Conservation (phyloP, 768 basidiomycete species). For the Mycena galericulata region DNA sequence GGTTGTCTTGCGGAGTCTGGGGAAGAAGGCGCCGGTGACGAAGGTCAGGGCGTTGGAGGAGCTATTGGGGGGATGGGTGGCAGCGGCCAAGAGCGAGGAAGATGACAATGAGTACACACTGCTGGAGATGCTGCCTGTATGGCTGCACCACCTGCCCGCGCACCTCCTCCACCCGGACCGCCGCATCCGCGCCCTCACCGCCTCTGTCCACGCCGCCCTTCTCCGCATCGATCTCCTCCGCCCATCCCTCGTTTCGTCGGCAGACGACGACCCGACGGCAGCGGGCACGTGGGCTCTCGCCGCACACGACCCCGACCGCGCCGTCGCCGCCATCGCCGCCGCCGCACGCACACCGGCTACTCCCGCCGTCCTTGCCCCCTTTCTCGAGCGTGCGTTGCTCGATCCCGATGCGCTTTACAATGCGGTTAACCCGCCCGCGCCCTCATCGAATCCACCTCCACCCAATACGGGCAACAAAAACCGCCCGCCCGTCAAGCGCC, state of each 20-base stretch:
- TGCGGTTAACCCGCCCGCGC: conserved; percentile 71
- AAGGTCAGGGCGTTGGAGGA: conserved; percentile 90
- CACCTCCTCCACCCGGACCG: conserved; percentile 86
- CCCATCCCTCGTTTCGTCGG: conserved; percentile 62
- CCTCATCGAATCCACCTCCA: conserved; percentile 49
- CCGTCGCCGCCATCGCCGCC: conserved; percentile 61
- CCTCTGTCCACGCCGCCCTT: conserved; percentile 72
- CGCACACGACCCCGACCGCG: conserved; percentile 77
- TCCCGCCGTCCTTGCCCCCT: conserved; percentile 57
- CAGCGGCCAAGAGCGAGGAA: conserved; percentile 45
- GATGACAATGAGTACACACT: conserved; percentile 54
- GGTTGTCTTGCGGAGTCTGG: conserved; percentile 82
- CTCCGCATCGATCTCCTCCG: conserved; percentile 62
- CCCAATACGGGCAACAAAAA: neutral
- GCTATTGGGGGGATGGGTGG: conserved; percentile 73
- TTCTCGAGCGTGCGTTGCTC: conserved; percentile 66
- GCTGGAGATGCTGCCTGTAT: conserved; percentile 84
- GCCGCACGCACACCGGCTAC: conserved; percentile 18
- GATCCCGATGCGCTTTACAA: conserved; percentile 71
- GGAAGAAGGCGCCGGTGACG: conserved; percentile 92
- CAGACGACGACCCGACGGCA: conserved; percentile 56
- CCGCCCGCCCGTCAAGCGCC: neutral
- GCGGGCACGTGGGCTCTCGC: conserved; percentile 79
- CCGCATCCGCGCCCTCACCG: conserved; percentile 73
- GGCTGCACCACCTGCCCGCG: conserved; percentile 91